Base-by-base conservation (phyloP, 768 basidiomycete genomes). In the Panellus pusillus region DNA sequence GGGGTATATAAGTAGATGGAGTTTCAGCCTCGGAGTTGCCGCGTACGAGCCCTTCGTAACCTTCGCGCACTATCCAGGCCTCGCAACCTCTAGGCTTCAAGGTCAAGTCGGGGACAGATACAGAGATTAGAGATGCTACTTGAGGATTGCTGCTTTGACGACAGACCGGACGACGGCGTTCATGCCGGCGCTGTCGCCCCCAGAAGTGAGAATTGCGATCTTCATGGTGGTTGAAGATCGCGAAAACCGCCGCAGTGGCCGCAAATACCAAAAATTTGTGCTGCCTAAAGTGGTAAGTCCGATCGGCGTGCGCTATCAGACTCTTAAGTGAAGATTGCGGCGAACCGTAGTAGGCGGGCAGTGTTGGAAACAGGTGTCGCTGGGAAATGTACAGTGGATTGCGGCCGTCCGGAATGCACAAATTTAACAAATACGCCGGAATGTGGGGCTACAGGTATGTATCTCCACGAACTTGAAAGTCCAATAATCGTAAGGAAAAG, bases 101-200 rank as follows among this genome's bases (percentile, higher is more conserved):
- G 29, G 50, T 42, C 11, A 56, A 60, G n/a, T 28, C 52, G 51
- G 37, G 24, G 31, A 32, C 39, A 24, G 4, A 27, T 46, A 32
- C 44, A 14, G 42, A 29, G 42, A 35, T 41, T 19, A 17, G 24
- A 29, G 40, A 53, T 72, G 83, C 61, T 66, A 94, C 94, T 88
- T 87, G 58, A 93, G 78, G 61, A 99, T 97, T 31, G 88, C 93
- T 61, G 85, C 85, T 72, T 93, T 93, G 60, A 98, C 96, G 42
- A 94, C 87, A 0, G 94, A 81, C 61, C 97, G 90, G 47, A 99
- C 96, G 50, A 86, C 91, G 29, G 93, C 93, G 67, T 96, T 95
- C 92, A 94, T 93, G 65, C 97, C 97, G 47, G 97, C 95, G 72
- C 91, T 93, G 78, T 99, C 97, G 66, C 97, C 96, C 42, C 96